Evolutionary conservation across 2,329 filamentous ascomycete genomes (phyloP).

Genomic region (Laburnicola sp.): DNA sequence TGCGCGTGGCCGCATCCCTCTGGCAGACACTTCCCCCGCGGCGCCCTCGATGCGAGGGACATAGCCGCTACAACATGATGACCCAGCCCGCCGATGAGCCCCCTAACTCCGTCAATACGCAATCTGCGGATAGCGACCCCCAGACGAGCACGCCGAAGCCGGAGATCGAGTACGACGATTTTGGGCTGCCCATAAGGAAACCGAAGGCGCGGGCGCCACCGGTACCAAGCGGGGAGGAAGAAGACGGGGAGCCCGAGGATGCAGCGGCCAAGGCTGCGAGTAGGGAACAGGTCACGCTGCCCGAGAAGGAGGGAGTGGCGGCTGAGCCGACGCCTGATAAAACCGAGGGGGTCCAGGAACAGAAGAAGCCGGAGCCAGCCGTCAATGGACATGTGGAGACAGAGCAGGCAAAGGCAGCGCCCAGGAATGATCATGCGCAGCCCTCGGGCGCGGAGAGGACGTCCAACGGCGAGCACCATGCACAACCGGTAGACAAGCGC

Average conservation of each 20-base stretch:
- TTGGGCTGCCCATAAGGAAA: constrained; percentile 67
- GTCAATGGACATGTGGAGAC: constrained; percentile 20
- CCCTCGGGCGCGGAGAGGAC: constrained; percentile 6
- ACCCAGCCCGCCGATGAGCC: constrained; percentile 26
- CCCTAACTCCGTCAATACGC: constrained; percentile 28
- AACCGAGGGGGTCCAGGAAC: constrained; percentile 11
- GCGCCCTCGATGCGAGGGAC: constrained; percentile 16
- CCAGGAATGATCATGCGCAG: constrained; percentile 14
- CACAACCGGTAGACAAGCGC: constrained; percentile 7
- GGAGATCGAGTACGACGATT: constrained; percentile 65
- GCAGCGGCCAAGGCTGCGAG: constrained; percentile 27
- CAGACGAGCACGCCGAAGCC: constrained; percentile 14
- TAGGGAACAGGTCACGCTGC: constrained; percentile 34
- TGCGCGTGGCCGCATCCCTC: neutral
- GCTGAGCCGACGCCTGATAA: constrained; percentile 11
- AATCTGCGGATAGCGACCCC: constrained; percentile 18
- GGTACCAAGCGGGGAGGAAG: no score
- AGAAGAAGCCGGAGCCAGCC: constrained; percentile 15
- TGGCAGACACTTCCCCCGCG: neutral
- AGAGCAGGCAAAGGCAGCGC: constrained; percentile 13
- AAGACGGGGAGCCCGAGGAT: constrained; percentile 36
- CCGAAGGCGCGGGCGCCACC: constrained; percentile 37
- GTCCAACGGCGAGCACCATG: neutral
- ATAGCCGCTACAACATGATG: constrained; percentile 21
- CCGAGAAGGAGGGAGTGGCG: constrained; percentile 21